Base-by-base conservation (phyloP, 306 rosid species). In the Bauhinia variegata region DNA sequence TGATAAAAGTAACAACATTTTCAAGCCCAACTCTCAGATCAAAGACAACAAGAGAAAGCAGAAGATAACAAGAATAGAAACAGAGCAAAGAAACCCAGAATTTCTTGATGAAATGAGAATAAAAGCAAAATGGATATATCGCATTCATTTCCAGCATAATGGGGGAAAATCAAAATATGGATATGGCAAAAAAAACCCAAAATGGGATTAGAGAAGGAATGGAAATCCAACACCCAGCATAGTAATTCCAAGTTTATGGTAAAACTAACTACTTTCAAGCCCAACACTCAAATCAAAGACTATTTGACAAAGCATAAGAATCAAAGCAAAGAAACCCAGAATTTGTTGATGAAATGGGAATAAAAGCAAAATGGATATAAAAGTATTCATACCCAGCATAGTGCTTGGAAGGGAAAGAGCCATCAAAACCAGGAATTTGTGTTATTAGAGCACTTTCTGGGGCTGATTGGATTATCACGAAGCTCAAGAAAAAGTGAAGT, bases 351-450 rank as follows among this genome's bases (percentile, higher is more conserved):
- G 28, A 70, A 7, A 28, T 5, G 0, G 34, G 38, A 38, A 44
- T 54, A 8, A 52, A 52, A 3, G 32, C 4, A 11, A 34, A 33
- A 32, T 4, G 11, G 12, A 32, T 3, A 64, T 5, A 36, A 28
- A 28, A 7, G 43, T 43, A 13, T 0, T 23, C 28, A 38, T 73
- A 74, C 79, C 83, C 83, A 51, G 83, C 83, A 74, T 79, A 69
- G 63, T 79, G 80, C 2, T 79, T 74, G 36, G 83, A 79, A 57
- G 77, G 83, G 8, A 74, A 16, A 56, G 75, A 42, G 16, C 70
- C 83, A 58, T 53, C 69, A 50, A 79, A 79, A 11, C 83, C 83
- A 8, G 83, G 83, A 79, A 79, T 0, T 1, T 79, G 50, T 6
- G 76, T 50, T 3, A 79, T 54, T 13, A 58, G 58, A 19, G 77